These are phyloP conservation scores for Bjerkandera adusta DNA, from an alignment of 1,284 basidiomycete genomes.

Conservation along the genomic window DNA sequence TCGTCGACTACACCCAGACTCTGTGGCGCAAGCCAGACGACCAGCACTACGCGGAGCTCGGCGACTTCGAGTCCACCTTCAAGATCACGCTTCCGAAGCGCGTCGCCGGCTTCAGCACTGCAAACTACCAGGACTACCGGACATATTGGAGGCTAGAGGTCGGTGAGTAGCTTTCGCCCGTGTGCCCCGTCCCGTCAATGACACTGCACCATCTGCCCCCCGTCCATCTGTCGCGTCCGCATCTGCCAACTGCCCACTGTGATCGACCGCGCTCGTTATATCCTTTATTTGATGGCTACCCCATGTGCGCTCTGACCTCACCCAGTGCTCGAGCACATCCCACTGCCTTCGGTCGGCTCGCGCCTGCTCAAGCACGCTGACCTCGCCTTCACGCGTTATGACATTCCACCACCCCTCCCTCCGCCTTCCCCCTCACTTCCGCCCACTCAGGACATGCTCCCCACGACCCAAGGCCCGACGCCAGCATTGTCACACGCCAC, in stretches of 20 bases:
- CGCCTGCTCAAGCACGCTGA: conserved; percentile 68
- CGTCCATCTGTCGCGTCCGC: conserved; percentile 18
- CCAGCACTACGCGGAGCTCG: conserved; percentile 55
- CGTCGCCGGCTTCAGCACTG: conserved; percentile 65
- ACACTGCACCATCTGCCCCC: conserved; percentile 8
- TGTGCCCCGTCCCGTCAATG: conserved; percentile 8
- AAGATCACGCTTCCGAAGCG: conserved; percentile 63
- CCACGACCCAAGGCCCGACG: conserved; percentile 1
- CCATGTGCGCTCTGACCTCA: conserved; percentile 9
- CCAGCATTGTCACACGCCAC: conserved; percentile 18
- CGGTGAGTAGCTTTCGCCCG: conserved; percentile 42
- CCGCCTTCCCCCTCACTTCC: conserved; percentile 27
- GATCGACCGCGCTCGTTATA: conserved; percentile 8
- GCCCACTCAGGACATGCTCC: conserved; percentile 18
- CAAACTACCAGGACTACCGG: conserved; percentile 73
- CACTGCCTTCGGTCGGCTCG: conserved; percentile 61
- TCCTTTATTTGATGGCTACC: conserved; percentile 18
- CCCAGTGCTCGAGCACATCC: conserved; percentile 63
- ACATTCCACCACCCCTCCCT: conserved; percentile 33
- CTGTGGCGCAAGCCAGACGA: conserved; percentile 67
- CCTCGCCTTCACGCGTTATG: conserved; percentile 64
- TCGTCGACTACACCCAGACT: conserved; percentile 62
- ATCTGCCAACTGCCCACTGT: conserved; percentile 12
- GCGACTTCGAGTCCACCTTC: conserved; percentile 67
- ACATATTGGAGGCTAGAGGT: conserved; percentile 83